Base-by-base conservation (phyloP, 1,284 basidiomycete species). In the Irpex sp. region DNA sequence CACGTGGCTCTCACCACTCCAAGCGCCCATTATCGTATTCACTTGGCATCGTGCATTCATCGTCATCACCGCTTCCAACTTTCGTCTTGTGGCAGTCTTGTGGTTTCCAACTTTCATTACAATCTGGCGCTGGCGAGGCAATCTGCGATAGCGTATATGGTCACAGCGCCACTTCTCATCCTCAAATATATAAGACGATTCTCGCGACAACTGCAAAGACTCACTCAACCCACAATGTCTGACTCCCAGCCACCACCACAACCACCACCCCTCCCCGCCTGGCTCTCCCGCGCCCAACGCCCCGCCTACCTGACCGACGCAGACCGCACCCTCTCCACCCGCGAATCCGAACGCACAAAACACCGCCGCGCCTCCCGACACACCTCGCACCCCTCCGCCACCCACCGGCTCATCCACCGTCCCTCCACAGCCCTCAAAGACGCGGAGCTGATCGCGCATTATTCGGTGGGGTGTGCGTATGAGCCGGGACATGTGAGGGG, bases 401-500 rank as follows among this genome's bases (percentile, higher is more conserved):
- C 66, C 8, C 67, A 71, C 62, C 66, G 68, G 37, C 50, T 71
- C 56, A 60, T 66, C 13, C 66, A 70, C 37, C 6, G 68, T 7
- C 68, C 70, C 13, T 68, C 70, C n/a, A 61, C 64, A 19, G 51
- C 68, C 50, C 54, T 62, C 50, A 62, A 61, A 61, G 67, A 72
- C 61, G 51, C 69, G 67, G 62, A 70, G 62, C 63, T 76, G 31
- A 60, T 68, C 56, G 63, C 78, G 26, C 73, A 86, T 67, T 92
- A 91, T 69, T 84, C 89, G 15, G 76, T 86, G 59, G 71, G 78
- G 7, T 71, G 78, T 26, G 87, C 82, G n/a, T 71, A 71, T 58
- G 71, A 78, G 53, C 77, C 77, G 19, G 71, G 72, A 31, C 83
- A 90, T 69, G 61, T 69, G 19, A 65, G 67, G 35, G 76, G 75